Base-by-base conservation (phyloP, 148 eudicot genomes). In the Nyssa sinensis region DNA sequence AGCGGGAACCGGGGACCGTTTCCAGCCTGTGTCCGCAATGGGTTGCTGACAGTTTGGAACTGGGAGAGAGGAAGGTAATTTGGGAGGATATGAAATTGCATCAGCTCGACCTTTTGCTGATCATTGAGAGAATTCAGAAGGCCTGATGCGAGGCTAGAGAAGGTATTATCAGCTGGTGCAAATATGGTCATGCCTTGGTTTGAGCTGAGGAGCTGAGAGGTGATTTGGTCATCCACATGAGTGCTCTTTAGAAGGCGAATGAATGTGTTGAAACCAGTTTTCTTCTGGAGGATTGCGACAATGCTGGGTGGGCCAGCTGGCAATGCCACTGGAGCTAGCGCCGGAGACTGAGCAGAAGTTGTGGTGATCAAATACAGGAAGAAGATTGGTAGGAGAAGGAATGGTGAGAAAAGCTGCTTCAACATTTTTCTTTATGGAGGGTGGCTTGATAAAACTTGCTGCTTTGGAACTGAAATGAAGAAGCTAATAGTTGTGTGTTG, bases 11-110 rank as follows among this genome's bases (percentile, higher is more conserved):
- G n/a, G 21, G n/a, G n/a, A n/a, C n/a, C n/a, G n/a, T 21, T 29
- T 5, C 37, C 66, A 6, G 66, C 66, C 66, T 62, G 21, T 29
- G 66, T 62, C 5, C 19, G 34, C 37, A 62, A 17, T 4, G 66
- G 66, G n/a, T 62, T 62, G 66, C 66, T 62, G 19, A 62, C 66
- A 13, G 66, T 62, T 62, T 62, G 66, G 66, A 62, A 62, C 9
- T 62, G 35, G 4, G 66, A 14, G 7, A 13, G 17, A n/a, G 66
- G 3, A 14, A 62, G 4, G 66, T 11, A 30, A 19, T 11, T 3
- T 14, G 37, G 35, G 66, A 62, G 25, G 66, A 62, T 2, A 31
- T 62, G 66, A 13, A 62, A 62, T 19, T 62, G 17, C 9, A 35
- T 3, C 2, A 65, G 49, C 69, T 35, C 47, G 49, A 35, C 27